phyloP scores from a whole-genome alignment of 164 flowering plant genomes.

The Magnolia officinalis region DNA sequence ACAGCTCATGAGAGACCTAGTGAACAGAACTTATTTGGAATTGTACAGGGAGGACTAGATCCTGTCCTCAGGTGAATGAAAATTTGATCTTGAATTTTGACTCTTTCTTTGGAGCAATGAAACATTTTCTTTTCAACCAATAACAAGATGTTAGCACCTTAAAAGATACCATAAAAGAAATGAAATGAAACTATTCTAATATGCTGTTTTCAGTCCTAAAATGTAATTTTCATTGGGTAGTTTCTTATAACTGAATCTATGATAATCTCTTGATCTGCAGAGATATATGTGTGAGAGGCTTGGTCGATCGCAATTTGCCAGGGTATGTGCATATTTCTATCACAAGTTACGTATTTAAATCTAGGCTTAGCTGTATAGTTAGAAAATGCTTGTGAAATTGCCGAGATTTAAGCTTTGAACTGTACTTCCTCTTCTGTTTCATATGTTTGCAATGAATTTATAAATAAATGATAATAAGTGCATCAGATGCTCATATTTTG shows the following conservation, averaged over 20 bases:
- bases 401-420: neutral
- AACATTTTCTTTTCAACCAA: neutral
- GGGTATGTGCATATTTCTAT: conserved; percentile 49
- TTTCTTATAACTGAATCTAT: neutral
- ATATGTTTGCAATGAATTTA: neutral
- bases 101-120: neutral
- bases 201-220: neutral
- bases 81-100: neutral
- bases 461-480: too few species aligned
- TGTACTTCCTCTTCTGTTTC: neutral
- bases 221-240: neutral
- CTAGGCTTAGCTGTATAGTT: too few species aligned
- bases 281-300: conserved; percentile 84
- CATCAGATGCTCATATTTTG: too few species aligned
- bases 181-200: too few species aligned
- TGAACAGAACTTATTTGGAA: conserved; percentile 92
- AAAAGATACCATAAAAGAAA: too few species aligned
- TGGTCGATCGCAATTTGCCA: conserved; percentile 91
- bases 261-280: conserved; percentile 31
- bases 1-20: conserved; percentile 88
- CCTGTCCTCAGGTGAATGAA: conserved; percentile 65
- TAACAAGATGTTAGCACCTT: neutral
- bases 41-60: conserved; percentile 97
- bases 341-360: too few species aligned
- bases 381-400: too few species aligned